A percentile compares a stretch with the other conserved stretches of the same genome.
Evolutionary conservation across 2,329 filamentous ascomycete genomes (phyloP).

Genomic region (Ophiocordyceps camponoti-floridani): DNA sequence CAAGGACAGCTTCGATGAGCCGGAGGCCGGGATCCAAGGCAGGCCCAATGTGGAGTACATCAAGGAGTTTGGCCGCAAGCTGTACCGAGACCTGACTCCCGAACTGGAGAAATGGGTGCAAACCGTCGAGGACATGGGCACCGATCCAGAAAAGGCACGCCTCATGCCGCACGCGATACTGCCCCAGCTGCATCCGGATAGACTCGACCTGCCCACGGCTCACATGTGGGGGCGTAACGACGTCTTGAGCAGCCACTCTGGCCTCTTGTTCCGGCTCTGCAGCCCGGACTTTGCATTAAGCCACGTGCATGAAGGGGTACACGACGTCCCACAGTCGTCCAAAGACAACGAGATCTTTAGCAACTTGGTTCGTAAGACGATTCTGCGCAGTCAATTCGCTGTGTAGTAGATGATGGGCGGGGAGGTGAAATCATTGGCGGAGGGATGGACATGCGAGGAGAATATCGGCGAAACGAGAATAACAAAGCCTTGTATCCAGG

Average conservation of each 20-base stretch:
- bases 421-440: too few relatives aligned
- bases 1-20: background rate
- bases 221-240: conserved; percentile 1
- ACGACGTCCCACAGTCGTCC: background rate
- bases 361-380: background rate
- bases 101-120: background rate
- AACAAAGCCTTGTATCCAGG: too few relatives aligned
- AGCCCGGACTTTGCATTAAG: background rate
- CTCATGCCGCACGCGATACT: background rate
- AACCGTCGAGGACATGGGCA: background rate
- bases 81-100: background rate
- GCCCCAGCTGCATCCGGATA: background rate
- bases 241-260: background rate
- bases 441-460: too few relatives aligned
- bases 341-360: background rate
- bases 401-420: background rate
- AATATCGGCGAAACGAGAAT: too few relatives aligned
- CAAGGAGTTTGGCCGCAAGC: background rate
- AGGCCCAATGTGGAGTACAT: background rate
- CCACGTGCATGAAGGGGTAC: background rate
- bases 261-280: background rate
- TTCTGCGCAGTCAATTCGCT: background rate
- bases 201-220: background rate
- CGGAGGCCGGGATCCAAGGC: background rate
- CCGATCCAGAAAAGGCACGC: background rate